Evolutionary conservation across 441 rosid species (phyloP).

Genomic region (Macaranga tanarius): DNA sequence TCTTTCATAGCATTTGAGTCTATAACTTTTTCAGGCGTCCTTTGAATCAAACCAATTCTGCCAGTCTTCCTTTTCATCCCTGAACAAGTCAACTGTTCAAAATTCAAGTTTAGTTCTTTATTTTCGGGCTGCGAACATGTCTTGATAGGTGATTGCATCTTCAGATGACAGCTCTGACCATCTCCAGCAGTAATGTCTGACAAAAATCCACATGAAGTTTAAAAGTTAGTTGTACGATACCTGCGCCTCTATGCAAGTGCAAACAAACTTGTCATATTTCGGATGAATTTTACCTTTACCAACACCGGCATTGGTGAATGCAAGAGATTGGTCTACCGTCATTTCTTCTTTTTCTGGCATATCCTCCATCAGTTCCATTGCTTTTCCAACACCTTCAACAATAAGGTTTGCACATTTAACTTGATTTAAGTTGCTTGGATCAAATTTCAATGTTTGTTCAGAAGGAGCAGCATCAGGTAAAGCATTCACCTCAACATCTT

Average conservation of each 20-base stretch:
- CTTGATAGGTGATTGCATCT: conserved; percentile 9
- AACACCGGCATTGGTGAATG: background rate
- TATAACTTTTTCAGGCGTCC: conserved; percentile 24
- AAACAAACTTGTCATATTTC: background rate
- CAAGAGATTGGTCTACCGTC: conserved; percentile 12
- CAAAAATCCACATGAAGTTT: background rate
- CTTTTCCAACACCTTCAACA: background rate
- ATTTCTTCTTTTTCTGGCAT: background rate
- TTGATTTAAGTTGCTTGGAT: too few species aligned
- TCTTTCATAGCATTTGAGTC: conserved; percentile 31
- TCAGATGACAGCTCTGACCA: conserved; percentile 5
- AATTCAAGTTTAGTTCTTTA: conserved; percentile 4
- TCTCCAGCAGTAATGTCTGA: conserved; percentile 27
- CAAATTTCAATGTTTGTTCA: background rate
- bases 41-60: conserved; percentile 12
- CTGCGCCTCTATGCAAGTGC: background rate
- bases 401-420: too few species aligned
- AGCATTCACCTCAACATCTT: background rate
- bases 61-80: conserved; percentile 13
- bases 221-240: background rate
- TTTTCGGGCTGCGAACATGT: conserved; percentile 9
- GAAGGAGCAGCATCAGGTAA: background rate
- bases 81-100: conserved; percentile 19
- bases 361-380: conserved; percentile 2
- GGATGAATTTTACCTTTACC: conserved; percentile 20